A percentile compares a stretch with the other conserved stretches of the same genome.
phyloP scores from a whole-genome alignment of 176 grass and related monocot species.

The Thinopyrum elongatum region DNA sequence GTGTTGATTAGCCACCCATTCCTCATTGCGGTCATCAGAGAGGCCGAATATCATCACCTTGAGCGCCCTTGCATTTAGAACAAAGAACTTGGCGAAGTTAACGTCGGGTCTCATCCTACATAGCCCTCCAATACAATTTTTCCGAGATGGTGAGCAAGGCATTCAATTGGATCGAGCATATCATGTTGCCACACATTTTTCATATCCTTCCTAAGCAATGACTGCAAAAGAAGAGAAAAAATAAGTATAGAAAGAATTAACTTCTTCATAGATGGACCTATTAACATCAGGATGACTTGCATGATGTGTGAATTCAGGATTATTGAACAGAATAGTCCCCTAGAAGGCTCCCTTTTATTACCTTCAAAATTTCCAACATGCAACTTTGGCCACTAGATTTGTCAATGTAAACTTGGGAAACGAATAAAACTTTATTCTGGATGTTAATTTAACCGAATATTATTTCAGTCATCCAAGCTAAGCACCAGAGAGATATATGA shows the following conservation, averaged over 20 bases:
- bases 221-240: not conserved
- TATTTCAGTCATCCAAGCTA: not conserved
- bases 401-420: not conserved
- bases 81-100: conserved; percentile 36
- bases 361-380: not conserved
- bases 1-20: conserved; percentile 12
- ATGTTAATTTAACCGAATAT: not conserved
- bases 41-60: not conserved
- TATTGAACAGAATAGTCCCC: not conserved
- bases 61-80: conserved; percentile 12
- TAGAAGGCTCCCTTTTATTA: not conserved
- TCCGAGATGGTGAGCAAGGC: conserved; percentile 8
- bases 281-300: not conserved
- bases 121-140: not conserved
- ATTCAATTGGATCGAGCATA: not conserved
- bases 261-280: not conserved
- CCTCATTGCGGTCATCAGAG: accelerated
- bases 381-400: not conserved
- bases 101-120: not conserved
- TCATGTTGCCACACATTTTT: not conserved
- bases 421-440: not conserved
- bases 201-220: not conserved
- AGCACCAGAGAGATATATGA: not conserved
- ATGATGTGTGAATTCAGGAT: not conserved
- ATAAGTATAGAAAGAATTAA: not conserved